Evolutionary conservation across 1,139 yeast species (phyloP), one percentile per base, ranked within the genome.

Genomic region (Taphrina betulina): DNA sequence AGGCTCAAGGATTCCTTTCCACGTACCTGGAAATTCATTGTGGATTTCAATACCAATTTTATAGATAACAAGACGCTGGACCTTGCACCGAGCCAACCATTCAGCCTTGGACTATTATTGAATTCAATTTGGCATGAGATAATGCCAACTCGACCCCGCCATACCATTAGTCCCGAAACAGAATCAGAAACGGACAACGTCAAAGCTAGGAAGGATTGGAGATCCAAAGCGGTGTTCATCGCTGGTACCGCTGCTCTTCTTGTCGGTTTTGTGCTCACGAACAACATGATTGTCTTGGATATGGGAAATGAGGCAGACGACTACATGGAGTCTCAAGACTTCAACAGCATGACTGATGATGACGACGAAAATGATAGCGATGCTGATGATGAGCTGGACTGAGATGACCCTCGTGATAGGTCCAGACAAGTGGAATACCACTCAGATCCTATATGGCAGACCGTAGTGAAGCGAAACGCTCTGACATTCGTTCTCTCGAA

Each of bases 1-100:
- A 12, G 10, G 12, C 22, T 50, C 37, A 38, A 50, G 29, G 41
- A 38, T 16, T 38, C 54, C 37, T 50, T 23, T 24, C 46, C 54
- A 8, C 16, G 46, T n/a, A 31, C 38, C n/a, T 24, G 46, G 14
- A 50, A 42, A 40, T 50, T 29, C 24, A 24, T 50, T n/a, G 46
- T 34, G 26, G 31, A 41, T 19, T 22, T 50, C 34, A 29, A 43
- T 43, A 37, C 48, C 26, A 41, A 14, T 10, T 24, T 28, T 10
- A 8, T 14, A 5, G 45, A 26, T 10, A 23, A 26, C 12, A 17
- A 16, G 19, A 7, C 29, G 3, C 16, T 38, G 16, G 43, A 38
- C 1, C 3, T 38, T 19, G 43, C 23, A 26, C 19, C 8, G 2
- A 24, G 17, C 23, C 31, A 26, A 2, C 12, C 29, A 10, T n/a